These are phyloP conservation scores for Penicillium cosmopolitanum DNA, from an alignment of 495 filamentous ascomycete species.

Conservation along the genomic window DNA sequence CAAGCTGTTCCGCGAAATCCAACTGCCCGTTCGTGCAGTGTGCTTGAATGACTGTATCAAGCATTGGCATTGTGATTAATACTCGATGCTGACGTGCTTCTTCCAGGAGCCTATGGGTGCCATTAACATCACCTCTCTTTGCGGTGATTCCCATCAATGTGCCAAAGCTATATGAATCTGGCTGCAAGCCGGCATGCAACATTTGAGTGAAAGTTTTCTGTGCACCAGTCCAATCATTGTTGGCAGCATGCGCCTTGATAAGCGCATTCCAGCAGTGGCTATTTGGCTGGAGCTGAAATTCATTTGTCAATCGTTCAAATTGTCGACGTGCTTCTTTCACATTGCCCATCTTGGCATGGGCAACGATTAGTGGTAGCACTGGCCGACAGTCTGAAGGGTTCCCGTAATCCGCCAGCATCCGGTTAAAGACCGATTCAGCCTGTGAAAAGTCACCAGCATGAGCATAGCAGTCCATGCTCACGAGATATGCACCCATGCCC, in stretches of 20 bases:
- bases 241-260: conserved; percentile 68
- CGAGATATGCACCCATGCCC: conserved; percentile 33
- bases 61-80: conserved; percentile 53
- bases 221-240: conserved; percentile 65
- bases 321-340: conserved; percentile 56
- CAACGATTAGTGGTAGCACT: conserved; percentile 60
- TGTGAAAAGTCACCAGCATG: conserved; percentile 34
- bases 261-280: conserved; percentile 73
- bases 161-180: conserved; percentile 65
- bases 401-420: conserved; percentile 38
- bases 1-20: conserved; percentile 63
- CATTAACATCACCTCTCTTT: conserved; percentile 73
- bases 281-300: conserved; percentile 58
- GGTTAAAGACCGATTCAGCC: conserved; percentile 38
- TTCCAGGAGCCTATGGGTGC: conserved; percentile 62
- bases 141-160: conserved; percentile 73
- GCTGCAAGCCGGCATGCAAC: conserved; percentile 42
- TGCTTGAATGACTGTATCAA: conserved; percentile 66
- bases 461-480: conserved; percentile 35
- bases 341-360: conserved; percentile 67
- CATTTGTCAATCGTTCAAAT: conserved; percentile 59
- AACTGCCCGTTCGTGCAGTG: conserved; percentile 67
- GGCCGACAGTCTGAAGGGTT: conserved; percentile 36
- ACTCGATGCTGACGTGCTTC: conserved; percentile 51
- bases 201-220: conserved; percentile 62